A percentile compares a stretch with the other conserved stretches of the same genome.
These are phyloP conservation scores for Geotrichum restrictum DNA, from an alignment of 1,139 yeast species.

Conservation along the genomic window DNA sequence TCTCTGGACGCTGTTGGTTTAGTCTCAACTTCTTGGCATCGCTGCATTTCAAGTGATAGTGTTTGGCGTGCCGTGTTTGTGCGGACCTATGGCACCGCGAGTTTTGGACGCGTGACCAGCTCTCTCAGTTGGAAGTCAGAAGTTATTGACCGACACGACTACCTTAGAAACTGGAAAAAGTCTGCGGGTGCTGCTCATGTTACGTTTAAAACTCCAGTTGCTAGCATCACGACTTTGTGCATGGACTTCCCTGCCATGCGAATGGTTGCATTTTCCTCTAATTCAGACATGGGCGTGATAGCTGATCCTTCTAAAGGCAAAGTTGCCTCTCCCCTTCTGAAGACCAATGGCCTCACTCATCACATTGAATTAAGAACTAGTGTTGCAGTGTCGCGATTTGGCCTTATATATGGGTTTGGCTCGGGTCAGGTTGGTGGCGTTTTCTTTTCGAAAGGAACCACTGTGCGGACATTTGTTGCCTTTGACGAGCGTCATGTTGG, in stretches of 20 bases:
- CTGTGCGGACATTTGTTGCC: slow-evolving; percentile 31
- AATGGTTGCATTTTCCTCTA: slow-evolving; percentile 30
- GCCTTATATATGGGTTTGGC: slow-evolving; percentile 33
- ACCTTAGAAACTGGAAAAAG: slow-evolving; percentile 35
- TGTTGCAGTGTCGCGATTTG: slow-evolving; percentile 36
- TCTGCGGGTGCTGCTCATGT: slow-evolving; percentile 29
- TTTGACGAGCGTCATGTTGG: slow-evolving; percentile 30
- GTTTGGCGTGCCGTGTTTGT: slow-evolving; percentile 37
- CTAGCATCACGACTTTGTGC: slow-evolving; percentile 29
- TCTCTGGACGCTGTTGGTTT: slow-evolving; percentile 35
- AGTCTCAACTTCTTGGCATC: slow-evolving; percentile 38
- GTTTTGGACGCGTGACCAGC: slow-evolving; percentile 32
- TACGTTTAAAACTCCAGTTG: slow-evolving; percentile 32
- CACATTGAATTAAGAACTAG: slow-evolving; percentile 11
- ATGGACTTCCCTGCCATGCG: slow-evolving; percentile 33
- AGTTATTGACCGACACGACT: slow-evolving; percentile 30
- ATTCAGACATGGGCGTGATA: slow-evolving; percentile 32
- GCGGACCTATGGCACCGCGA: slow-evolving; percentile 25
- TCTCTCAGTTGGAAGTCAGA: slow-evolving; percentile 37
- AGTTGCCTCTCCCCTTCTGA: slow-evolving; percentile 33
- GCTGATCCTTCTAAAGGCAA: slow-evolving; percentile 38
- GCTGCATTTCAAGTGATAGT: slow-evolving; percentile 33
- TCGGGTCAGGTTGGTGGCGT: slow-evolving; percentile 32
- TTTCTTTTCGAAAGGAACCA: slow-evolving; percentile 33
- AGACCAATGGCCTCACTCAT: slow-evolving; percentile 24